These are phyloP conservation scores for Senecio squalidus DNA, from an alignment of 140 eudicot species.

Conservation along the genomic window DNA sequence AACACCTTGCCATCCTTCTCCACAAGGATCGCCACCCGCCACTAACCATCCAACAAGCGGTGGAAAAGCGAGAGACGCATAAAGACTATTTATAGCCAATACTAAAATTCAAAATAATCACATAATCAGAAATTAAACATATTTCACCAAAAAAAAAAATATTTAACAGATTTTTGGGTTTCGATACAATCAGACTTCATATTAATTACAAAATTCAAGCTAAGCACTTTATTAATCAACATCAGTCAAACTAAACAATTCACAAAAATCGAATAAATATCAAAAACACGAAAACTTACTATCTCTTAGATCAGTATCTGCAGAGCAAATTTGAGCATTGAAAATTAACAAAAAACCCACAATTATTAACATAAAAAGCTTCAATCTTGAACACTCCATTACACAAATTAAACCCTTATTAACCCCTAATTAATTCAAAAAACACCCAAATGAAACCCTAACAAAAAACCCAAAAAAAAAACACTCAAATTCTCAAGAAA, in stretches of 20 bases:
- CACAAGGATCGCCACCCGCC: constrained; percentile 91
- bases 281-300: constrained; percentile 33
- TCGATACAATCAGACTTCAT: neutral
- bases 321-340: constrained; percentile 34
- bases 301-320: constrained; percentile 70
- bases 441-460: constrained; percentile 2
- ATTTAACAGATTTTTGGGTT: neutral
- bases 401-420: constrained; percentile 1
- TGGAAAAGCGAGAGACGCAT: constrained; percentile 75
- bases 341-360: constrained; percentile 35
- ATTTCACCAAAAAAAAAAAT: neutral
- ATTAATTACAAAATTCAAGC: neutral
- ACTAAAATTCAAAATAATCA: constrained; percentile 39
- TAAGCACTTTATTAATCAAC: neutral
- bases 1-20: constrained; percentile 90
- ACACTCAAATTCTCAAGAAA: constrained; percentile 3
- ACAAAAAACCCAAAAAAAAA: neutral
- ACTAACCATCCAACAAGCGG: constrained; percentile 81
- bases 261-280: neutral
- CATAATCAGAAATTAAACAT: neutral
- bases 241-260: neutral
- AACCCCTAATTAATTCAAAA: neutral
- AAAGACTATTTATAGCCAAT: constrained; percentile 65
- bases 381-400: constrained; percentile 45
- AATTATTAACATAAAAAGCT: constrained; percentile 16